Percentiles rank a stretch among this genome's conserved stretches.
These are phyloP conservation scores for Russula sp. DNA, from an alignment of 768 basidiomycete genomes.

Conservation along the genomic window DNA sequence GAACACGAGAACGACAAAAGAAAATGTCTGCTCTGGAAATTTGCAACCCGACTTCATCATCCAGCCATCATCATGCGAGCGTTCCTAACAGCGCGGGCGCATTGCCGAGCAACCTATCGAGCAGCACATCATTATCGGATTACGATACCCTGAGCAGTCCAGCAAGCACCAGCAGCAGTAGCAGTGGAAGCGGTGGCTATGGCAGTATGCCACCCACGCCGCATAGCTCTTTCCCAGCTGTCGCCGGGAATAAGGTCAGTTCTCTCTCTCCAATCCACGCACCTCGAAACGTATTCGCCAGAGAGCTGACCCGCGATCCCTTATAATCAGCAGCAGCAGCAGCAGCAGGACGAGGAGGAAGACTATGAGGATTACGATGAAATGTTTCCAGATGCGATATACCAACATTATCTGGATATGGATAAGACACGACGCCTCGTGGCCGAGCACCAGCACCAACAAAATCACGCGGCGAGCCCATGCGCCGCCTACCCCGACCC, in stretches of 20 bases:
- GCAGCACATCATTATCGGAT: neutral
- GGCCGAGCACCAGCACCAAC: neutral
- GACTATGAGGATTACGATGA: neutral
- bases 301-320: too few species aligned
- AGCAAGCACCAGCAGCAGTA: neutral
- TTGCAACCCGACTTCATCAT: neutral
- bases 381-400: neutral
- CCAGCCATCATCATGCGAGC: neutral
- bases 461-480: neutral
- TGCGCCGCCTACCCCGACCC: neutral
- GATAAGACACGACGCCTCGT: neutral
- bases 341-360: too few species aligned
- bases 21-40: neutral
- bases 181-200: neutral
- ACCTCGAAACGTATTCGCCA: too few species aligned
- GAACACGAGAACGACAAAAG: neutral
- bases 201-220: constrained; percentile 4
- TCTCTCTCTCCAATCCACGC: too few species aligned
- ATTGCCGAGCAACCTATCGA: neutral
- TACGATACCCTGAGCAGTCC: neutral
- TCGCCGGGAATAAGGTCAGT: neutral
- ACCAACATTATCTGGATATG: neutral
- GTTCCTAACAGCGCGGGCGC: neutral
- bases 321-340: too few species aligned
- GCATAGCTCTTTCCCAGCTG: neutral